A percentile compares a stretch with the other conserved stretches of the same genome.
These are phyloP conservation scores for Luzula sylvatica DNA, from an alignment of 176 grass and related monocot genomes.

Conservation along the genomic window DNA sequence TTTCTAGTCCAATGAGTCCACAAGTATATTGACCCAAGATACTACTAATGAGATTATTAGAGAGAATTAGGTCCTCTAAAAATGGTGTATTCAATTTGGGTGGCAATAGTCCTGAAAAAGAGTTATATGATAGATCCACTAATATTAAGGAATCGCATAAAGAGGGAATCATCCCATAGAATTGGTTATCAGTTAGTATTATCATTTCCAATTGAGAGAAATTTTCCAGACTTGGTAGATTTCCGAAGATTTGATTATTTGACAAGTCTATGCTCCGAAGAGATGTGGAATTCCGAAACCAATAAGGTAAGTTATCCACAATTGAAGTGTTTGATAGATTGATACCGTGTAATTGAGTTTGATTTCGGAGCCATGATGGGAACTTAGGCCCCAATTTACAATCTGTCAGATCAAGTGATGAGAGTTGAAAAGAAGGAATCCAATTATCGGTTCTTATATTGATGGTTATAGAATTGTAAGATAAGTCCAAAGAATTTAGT, in stretches of 20 bases:
- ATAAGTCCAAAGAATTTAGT: not conserved
- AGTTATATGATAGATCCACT: not conserved
- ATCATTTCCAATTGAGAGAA: not conserved
- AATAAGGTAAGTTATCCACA: not conserved
- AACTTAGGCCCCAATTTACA: slow-evolving; percentile 8
- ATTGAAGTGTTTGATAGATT: not conserved
- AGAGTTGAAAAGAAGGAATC: not conserved
- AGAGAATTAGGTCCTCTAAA: not conserved
- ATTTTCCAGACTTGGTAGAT: not conserved
- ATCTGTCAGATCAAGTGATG: not conserved
- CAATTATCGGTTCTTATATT: not conserved
- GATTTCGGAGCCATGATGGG: not conserved
- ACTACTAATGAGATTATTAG: not conserved
- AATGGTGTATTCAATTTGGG: not conserved
- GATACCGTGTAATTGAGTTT: not conserved
- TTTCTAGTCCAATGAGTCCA: slow-evolving; percentile 19
- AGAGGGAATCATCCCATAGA: slow-evolving; percentile 1
- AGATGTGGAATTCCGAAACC: not conserved
- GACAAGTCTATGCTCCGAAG: not conserved
- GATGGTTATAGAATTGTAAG: not conserved
- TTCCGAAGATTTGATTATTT: too few relatives aligned
- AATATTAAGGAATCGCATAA: not conserved
- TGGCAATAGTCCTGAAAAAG: too few relatives aligned
- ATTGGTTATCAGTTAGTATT: too few relatives aligned
- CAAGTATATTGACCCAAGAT: not conserved